Percentiles rank a stretch among this genome's conserved stretches.
Conservation (phyloP, 2,329 filamentous ascomycete genomes). For the Hymenoscyphus linearis region DNA sequence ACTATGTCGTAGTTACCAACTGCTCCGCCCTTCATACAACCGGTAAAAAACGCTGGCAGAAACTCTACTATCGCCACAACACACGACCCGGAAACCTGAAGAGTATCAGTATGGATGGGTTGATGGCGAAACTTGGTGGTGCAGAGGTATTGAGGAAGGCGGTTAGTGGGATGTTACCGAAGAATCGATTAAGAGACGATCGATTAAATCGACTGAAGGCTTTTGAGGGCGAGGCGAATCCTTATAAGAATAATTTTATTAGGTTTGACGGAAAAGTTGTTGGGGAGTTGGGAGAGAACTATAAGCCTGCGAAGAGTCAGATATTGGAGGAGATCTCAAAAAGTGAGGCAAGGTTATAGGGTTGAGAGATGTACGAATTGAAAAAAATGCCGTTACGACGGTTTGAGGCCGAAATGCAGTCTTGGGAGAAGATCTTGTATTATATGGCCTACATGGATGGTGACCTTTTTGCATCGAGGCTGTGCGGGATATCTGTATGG, state of each 20-base stretch:
- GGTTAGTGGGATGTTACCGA: conserved; percentile 94
- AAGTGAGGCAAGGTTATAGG: background rate
- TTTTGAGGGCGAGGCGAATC: conserved; percentile 89
- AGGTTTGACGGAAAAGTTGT: conserved; percentile 54
- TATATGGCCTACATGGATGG: background rate
- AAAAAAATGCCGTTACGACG: background rate
- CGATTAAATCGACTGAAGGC: conserved; percentile 85
- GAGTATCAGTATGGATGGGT: conserved; percentile 86
- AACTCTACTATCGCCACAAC: conserved; percentile 92
- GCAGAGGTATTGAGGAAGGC: conserved; percentile 86
- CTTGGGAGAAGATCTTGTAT: background rate
- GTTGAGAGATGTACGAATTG: background rate
- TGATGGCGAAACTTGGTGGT: conserved; percentile 92
- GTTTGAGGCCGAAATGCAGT: background rate
- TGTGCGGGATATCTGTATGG: background rate
- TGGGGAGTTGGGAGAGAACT: background rate
- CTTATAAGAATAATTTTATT: conserved; percentile 84
- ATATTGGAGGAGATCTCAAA: background rate
- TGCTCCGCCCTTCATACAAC: conserved; percentile 84
- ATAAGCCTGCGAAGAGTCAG: background rate
- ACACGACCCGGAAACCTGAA: conserved; percentile 84
- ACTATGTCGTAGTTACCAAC: conserved; percentile 93
- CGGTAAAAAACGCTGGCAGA: conserved; percentile 88
- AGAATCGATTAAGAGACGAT: conserved; percentile 88
- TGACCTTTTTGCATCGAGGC: background rate